Conservation (phyloP, 2,329 filamentous ascomycete genomes). For the Nothophaeocryptopus gaeumannii region DNA sequence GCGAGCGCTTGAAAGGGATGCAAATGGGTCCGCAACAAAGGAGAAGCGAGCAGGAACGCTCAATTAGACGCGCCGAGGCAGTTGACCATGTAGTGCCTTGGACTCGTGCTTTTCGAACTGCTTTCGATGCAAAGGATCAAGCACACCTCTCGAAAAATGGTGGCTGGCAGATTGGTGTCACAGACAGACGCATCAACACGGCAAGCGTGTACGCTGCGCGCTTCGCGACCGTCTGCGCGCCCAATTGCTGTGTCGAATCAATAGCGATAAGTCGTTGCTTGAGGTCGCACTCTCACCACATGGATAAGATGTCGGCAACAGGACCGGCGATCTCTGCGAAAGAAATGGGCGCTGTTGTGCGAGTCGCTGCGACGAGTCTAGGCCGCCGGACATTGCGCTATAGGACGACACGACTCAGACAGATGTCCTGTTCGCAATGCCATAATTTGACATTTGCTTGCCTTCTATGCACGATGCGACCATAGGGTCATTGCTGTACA, state of each 20-base stretch:
- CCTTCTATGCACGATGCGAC: too few species aligned
- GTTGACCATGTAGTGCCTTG: slow-evolving; percentile 4
- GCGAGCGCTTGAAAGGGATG: slow-evolving; percentile 5
- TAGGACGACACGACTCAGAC: too few species aligned
- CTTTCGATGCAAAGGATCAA: background rate
- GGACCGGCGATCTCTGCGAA: too few species aligned
- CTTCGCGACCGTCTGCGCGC: too few species aligned
- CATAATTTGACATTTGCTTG: too few species aligned
- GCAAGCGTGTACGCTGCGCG: background rate
- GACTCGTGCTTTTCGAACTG: background rate
- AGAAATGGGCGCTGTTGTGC: too few species aligned
- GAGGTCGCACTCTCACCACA: background rate
- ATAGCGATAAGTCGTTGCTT: background rate
- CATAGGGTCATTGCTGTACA: too few species aligned
- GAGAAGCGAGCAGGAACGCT: background rate
- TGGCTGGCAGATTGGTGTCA: slow-evolving; percentile 1
- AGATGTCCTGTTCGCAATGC: too few species aligned
- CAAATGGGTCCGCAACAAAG: background rate
- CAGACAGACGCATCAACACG: slow-evolving; percentile 2
- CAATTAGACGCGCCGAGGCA: slow-evolving; percentile 8
- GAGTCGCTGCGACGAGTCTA: too few species aligned
- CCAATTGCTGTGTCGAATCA: too few species aligned
- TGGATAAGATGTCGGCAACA: background rate
- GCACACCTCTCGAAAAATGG: background rate
- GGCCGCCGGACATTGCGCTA: too few species aligned